Evolutionary conservation across 257 asterid genomes (phyloP), one percentile per base, ranked within the genome.

Genomic region (Salvia hispanica): DNA sequence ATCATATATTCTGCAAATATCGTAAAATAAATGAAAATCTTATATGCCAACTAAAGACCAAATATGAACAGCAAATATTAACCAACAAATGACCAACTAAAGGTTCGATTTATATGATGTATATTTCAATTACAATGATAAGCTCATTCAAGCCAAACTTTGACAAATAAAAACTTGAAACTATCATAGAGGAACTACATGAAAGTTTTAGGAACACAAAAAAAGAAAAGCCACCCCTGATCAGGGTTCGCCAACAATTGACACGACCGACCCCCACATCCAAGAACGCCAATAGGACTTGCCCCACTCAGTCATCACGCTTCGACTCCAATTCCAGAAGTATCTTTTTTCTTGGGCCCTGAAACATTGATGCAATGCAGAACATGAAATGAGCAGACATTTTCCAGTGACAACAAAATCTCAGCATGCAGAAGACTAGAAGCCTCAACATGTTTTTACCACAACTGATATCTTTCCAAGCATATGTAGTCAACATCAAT

Each of bases 261-360:
- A 70, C 52, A 36, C 12, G 69, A 72, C 46, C 57, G 69, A 72
- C 46, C 57, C 60, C 66, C 67, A 58, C 74, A 69, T 60, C 66
- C 54, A 33, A 71, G 48, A 66, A 70, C 34, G 53, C 63, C 51
- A 66, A 33, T 39, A 0, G 70, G 66, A 45, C 78, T 21, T 11
- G 47, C 59, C 56, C 43, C 25, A 28, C 57, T 57, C 53, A 66
- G 71, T 14, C 70, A 36, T 80, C 80, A 65, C 75, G 72, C 78
- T 80, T 83, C 2, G 96, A 78, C 69, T 89, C 98, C 86, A 92
- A 78, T 3, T 91, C 96, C 45, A 92, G 83, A 71, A 90, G 85
- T 77, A 92, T 92, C 93, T 92, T 92, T 89, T 92, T 92, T 80
- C 98, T 88, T 40, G 98, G 97, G 58, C 98, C 98, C 98, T 92